Conservation (phyloP, 495 filamentous ascomycete genomes). For the Amphirosellinia nigrospora region DNA sequence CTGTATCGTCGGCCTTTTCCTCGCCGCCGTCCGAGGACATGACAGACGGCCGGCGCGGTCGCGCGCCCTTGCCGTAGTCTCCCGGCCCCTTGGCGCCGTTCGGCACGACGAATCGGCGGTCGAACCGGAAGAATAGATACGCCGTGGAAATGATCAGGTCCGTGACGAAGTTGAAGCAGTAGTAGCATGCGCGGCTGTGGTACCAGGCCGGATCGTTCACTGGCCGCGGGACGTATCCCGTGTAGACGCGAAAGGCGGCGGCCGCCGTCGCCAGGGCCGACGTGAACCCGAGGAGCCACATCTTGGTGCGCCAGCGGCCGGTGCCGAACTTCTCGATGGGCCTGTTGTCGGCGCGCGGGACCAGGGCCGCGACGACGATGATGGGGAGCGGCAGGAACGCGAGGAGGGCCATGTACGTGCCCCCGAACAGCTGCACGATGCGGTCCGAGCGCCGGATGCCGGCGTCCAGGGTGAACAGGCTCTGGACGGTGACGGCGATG, state of each 20-base stretch:
- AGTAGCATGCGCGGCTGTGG: constrained; percentile 73
- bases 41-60: constrained; percentile 21
- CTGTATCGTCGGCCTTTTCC: background rate
- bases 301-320: constrained; percentile 70
- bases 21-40: constrained; percentile 22
- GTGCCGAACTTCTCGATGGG: constrained; percentile 71
- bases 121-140: constrained; percentile 70
- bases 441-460: constrained; percentile 57
- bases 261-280: constrained; percentile 67
- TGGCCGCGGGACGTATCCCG: constrained; percentile 61
- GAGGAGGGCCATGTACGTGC: constrained; percentile 71
- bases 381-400: constrained; percentile 78
- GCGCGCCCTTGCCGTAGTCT: constrained; percentile 39
- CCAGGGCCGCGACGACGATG: constrained; percentile 52
- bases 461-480: constrained; percentile 66
- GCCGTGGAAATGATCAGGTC: constrained; percentile 72
- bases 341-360: constrained; percentile 52
- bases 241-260: constrained; percentile 71
- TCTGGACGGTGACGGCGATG: constrained; percentile 69
- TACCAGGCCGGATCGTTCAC: constrained; percentile 67
- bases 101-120: constrained; percentile 76
- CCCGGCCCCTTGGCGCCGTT: constrained; percentile 50
- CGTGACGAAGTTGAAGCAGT: constrained; percentile 75
- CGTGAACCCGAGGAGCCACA: constrained; percentile 63
- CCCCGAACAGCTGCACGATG: constrained; percentile 69